These are phyloP conservation scores for Triglochin maritima DNA, from an alignment of 106 monocot species.

Conservation along the genomic window DNA sequence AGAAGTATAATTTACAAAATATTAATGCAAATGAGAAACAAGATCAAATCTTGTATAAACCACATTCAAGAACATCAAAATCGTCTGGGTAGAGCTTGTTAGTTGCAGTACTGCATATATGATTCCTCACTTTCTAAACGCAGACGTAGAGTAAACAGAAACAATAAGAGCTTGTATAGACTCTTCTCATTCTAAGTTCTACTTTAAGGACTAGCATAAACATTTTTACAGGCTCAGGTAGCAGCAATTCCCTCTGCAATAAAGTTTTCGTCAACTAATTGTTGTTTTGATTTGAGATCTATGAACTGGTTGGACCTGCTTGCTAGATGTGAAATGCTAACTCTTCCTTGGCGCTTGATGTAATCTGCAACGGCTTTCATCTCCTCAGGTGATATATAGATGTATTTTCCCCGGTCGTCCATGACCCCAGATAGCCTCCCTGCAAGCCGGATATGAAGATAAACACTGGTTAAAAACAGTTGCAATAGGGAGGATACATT, in stretches of 20 bases:
- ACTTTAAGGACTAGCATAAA: background rate
- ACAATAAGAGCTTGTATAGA: no score
- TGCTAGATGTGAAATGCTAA: constrained; percentile 85
- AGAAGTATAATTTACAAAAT: no score
- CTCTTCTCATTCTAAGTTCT: no score
- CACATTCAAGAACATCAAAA: no score
- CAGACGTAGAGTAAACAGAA: no score
- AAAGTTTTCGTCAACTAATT: constrained; percentile 25
- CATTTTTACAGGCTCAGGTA: constrained; percentile 11
- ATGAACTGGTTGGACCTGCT: constrained; percentile 95
- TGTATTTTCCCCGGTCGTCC: constrained; percentile 96
- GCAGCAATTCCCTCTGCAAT: constrained; percentile 28
- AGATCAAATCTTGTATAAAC: no score
- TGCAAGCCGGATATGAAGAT: constrained; percentile 7
- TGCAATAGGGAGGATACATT: background rate
- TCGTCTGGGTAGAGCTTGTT: no score
- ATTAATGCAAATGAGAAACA: no score
- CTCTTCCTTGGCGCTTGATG: constrained; percentile 71
- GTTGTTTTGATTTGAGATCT: constrained; percentile 68
- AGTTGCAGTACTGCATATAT: no score
- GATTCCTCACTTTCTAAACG: no score
- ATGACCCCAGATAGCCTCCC: constrained; percentile 94
- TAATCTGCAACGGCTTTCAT: constrained; percentile 93
- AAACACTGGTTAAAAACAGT: background rate
- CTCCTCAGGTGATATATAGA: constrained; percentile 86